Evolutionary conservation across 495 filamentous ascomycete genomes (phyloP).

Genomic region (Platismatia glauca): DNA sequence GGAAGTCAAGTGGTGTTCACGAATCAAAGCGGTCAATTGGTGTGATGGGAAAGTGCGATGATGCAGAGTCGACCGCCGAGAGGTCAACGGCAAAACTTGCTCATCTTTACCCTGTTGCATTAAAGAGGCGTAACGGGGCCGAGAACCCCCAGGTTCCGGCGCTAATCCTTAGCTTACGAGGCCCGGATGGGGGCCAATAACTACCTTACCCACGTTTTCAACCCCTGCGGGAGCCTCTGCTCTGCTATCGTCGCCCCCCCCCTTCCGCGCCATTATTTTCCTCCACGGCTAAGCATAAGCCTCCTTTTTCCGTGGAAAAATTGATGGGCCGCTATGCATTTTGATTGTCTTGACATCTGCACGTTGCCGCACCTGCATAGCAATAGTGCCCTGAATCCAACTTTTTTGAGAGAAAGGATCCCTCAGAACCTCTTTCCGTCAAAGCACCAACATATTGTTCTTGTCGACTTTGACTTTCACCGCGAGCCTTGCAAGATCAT

Average conservation of each 20-base stretch:
- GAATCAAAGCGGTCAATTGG: not conserved
- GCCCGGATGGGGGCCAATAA: not conserved
- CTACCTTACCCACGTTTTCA: not conserved
- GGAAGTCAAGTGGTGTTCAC: not conserved
- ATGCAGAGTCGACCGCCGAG: not conserved
- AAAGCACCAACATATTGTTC: not conserved
- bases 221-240: not conserved
- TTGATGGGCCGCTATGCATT: constrained; percentile 2
- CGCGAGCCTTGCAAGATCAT: not conserved
- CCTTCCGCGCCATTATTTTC: not conserved
- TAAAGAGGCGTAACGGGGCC: not conserved
- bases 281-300: not conserved
- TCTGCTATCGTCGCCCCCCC: not conserved
- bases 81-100: not conserved
- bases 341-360: not conserved
- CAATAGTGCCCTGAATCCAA: not conserved
- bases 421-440: not conserved
- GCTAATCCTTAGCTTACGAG: not conserved
- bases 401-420: not conserved
- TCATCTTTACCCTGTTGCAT: not conserved
- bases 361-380: not conserved
- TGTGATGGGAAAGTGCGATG: constrained; percentile 1
- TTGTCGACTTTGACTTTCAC: not conserved
- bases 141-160: not conserved
- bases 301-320: not conserved